A percentile compares a stretch with the other conserved stretches of the same genome.
These are phyloP conservation scores for Saitozyma podzolica DNA, from an alignment of 768 basidiomycete genomes.

Conservation along the genomic window DNA sequence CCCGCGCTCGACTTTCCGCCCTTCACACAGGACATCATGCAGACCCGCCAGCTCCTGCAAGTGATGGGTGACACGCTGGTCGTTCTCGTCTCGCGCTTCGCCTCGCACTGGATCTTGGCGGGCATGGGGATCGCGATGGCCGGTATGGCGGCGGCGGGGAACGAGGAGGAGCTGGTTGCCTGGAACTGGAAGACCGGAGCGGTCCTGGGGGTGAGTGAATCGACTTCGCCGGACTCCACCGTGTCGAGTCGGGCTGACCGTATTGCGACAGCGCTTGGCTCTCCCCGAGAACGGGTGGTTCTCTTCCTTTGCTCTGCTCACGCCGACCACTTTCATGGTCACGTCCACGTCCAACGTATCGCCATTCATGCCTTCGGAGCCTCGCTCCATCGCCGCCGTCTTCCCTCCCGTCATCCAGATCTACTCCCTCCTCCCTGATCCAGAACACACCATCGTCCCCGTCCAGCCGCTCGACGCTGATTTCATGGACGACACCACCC, in stretches of 20 bases:
- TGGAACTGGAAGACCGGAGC: slow-evolving; percentile 70
- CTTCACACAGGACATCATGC: slow-evolving; percentile 19
- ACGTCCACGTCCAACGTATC: slow-evolving; percentile 37
- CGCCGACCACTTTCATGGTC: slow-evolving; percentile 45
- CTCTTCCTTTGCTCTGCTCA: slow-evolving; percentile 37
- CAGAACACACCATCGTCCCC: slow-evolving; percentile 20
- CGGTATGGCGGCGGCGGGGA: slow-evolving; percentile 26
- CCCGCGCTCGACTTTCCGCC: slow-evolving; percentile 44
- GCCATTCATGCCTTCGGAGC: slow-evolving; percentile 22
- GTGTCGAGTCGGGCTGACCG: background rate
- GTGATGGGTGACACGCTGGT: slow-evolving; percentile 61
- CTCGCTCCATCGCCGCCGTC: slow-evolving; percentile 16
- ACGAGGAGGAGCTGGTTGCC: slow-evolving; percentile 59
- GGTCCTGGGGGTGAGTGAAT: slow-evolving; percentile 57
- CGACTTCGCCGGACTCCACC: background rate
- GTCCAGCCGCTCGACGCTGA: slow-evolving; percentile 36
- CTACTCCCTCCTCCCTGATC: slow-evolving; percentile 36
- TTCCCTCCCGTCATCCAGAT: slow-evolving; percentile 46
- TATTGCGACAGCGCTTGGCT: slow-evolving; percentile 22
- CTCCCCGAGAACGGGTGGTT: slow-evolving; percentile 40
- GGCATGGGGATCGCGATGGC: slow-evolving; percentile 26
- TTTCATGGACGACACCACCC: slow-evolving; percentile 36
- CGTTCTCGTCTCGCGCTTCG: slow-evolving; percentile 55
- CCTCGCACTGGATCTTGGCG: slow-evolving; percentile 44
- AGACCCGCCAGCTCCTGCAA: slow-evolving; percentile 56